Evolutionary conservation across 495 filamentous ascomycete genomes (phyloP), one percentile per base, ranked within the genome.

Genomic region (Physcia stellaris): DNA sequence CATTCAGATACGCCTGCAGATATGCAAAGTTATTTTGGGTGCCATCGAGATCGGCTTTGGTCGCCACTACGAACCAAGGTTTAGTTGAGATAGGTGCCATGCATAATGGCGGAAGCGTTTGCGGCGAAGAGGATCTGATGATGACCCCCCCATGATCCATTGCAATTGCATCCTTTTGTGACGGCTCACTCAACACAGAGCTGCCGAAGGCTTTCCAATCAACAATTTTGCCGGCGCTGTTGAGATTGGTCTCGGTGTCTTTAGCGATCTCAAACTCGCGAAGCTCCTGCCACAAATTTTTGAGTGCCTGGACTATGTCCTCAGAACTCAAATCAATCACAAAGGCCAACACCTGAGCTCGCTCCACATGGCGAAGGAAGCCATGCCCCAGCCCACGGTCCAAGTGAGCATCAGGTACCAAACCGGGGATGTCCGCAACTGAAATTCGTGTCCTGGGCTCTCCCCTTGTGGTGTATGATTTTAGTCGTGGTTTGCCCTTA

Each of bases 41-140:
- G 1, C 70, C 68, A 6, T 74, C 70, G 34, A 95, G 52, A 57
- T 98, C 90, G 7, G 84, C 87, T 57, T 98, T 98, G 24, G 87
- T 94, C 6, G 86, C 92, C 24, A 96, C 81, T 1, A 96, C 87
- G 48, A 94, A 90, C 92, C 92, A 98, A 4, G 88, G 86, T 56
- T 98, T 98, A 7, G 68, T 67, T 12, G 82, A 80, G 33, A 92
- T 82, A 29, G 82, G 75, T 12, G 80, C 67, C 10, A 37, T 50
- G 29, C 12, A 59, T 54, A 49, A 31, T 22, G 32, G 44, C 16
- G 46, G 20, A 19, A 47, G 31, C 17, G 24, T 31, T 6, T 26
- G 18, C 18, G 52, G 44, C 21, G 47, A 43, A 1, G 51, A 53
- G 2, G 57, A 32, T 22, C 62, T 54, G 17, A 62, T 52, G 13